Percentiles rank a stretch among this genome's conserved stretches.
These are phyloP conservation scores for Diaporthe sp. DNA, from an alignment of 2,329 filamentous ascomycete species.

Conservation along the genomic window DNA sequence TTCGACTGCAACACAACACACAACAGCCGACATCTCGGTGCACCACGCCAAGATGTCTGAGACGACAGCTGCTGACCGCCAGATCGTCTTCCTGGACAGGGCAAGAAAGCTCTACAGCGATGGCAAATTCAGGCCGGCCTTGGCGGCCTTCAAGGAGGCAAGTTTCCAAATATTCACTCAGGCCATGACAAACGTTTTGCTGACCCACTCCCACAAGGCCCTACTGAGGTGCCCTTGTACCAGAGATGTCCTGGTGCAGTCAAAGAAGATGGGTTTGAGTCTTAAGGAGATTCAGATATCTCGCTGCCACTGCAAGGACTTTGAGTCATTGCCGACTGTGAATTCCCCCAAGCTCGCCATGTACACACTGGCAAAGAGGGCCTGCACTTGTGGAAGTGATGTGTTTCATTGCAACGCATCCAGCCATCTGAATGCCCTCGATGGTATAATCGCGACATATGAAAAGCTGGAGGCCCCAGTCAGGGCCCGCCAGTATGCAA, in stretches of 20 bases:
- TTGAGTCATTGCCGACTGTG: neutral
- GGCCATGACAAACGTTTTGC: neutral
- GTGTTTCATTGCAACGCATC: slow-evolving; percentile 2
- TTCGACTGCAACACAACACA: neutral
- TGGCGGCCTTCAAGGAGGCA: slow-evolving; percentile 32
- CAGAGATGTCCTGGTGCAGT: neutral
- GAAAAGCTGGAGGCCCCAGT: slow-evolving; percentile 4
- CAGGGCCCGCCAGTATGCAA: slow-evolving; percentile 27
- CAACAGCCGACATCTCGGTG: neutral
- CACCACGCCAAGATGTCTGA: slow-evolving; percentile 2
- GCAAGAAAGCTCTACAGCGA: slow-evolving; percentile 27
- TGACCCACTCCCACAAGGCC: slow-evolving; percentile 20
- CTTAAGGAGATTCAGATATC: slow-evolving; percentile 28
- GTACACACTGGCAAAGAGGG: slow-evolving; percentile 31
- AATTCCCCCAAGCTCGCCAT: slow-evolving; percentile 5
- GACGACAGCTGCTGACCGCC: neutral
- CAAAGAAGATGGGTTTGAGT: slow-evolving; percentile 16
- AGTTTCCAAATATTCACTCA: neutral
- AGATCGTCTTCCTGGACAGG: neutral
- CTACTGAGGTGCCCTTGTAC: slow-evolving; percentile 33
- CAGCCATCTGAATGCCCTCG: slow-evolving; percentile 28
- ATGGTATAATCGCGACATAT: slow-evolving; percentile 9
- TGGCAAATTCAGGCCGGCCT: neutral
- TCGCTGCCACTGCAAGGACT: slow-evolving; percentile 37
- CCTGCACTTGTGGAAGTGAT: slow-evolving; percentile 36